A percentile compares a stretch with the other conserved stretches of the same genome.
Conservation (phyloP, 1,139 yeast species). For the Sugiyamaella xylanicola region DNA sequence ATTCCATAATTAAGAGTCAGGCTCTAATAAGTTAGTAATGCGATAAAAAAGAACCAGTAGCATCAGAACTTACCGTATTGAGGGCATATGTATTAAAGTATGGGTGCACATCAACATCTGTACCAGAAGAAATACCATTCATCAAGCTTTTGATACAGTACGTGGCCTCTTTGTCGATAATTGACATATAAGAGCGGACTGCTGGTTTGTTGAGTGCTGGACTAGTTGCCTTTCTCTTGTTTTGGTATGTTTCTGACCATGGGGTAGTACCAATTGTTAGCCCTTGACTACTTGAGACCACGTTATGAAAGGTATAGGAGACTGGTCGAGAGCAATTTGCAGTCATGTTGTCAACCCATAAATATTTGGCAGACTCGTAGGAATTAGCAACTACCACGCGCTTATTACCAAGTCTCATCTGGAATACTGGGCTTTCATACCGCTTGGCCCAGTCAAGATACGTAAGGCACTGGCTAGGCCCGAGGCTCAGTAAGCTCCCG, state of each 20-base stretch:
- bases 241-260: constrained; percentile 55
- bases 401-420: constrained; percentile 60
- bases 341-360: constrained; percentile 58
- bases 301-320: constrained; percentile 65
- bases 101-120: constrained; percentile 45
- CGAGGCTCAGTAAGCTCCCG: constrained; percentile 53
- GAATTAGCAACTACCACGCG: constrained; percentile 67
- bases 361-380: constrained; percentile 52
- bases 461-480: constrained; percentile 54
- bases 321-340: constrained; percentile 69
- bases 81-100: constrained; percentile 58
- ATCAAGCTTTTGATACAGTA: constrained; percentile 29
- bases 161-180: constrained; percentile 51
- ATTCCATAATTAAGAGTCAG: constrained; percentile 64
- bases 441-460: constrained; percentile 52
- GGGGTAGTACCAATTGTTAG: constrained; percentile 79
- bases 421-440: constrained; percentile 55
- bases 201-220: constrained; percentile 50
- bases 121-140: constrained; percentile 18
- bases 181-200: constrained; percentile 39
- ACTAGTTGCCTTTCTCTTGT: constrained; percentile 58
- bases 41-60: no score
- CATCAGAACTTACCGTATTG: constrained; percentile 45
- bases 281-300: constrained; percentile 60
- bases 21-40: constrained; percentile 38